phyloP scores from a whole-genome alignment of 768 basidiomycete genomes.

The Auriculariales sp. region DNA sequence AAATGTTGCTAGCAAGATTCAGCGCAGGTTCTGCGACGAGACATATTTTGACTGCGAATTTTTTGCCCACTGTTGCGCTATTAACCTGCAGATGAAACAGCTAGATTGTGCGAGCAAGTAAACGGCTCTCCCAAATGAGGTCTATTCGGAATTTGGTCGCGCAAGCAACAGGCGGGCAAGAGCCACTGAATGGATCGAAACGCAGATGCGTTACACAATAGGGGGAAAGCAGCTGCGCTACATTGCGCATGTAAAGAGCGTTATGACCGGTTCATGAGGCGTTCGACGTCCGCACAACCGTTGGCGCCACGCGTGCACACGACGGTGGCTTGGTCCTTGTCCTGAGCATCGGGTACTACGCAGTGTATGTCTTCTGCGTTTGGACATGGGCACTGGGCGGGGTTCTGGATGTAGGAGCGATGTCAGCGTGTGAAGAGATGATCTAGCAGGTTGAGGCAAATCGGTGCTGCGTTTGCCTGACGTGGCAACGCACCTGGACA shows the following conservation, averaged over 20 bases:
- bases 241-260: not conserved
- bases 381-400: slow-evolving; percentile 66
- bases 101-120: too few relatives aligned
- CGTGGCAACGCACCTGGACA: slow-evolving; percentile 24
- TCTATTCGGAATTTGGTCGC: too few relatives aligned
- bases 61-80: too few relatives aligned
- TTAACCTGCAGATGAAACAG: too few relatives aligned
- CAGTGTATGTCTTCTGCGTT: slow-evolving; percentile 66
- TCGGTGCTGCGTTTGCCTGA: not conserved
- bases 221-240: not conserved
- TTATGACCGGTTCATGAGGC: slow-evolving; percentile 16
- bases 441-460: not conserved
- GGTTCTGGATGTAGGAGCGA: slow-evolving; percentile 14
- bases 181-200: not conserved
- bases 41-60: too few relatives aligned
- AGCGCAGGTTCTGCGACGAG: too few relatives aligned
- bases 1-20: too few relatives aligned
- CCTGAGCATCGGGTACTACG: slow-evolving; percentile 46
- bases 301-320: slow-evolving; percentile 53
- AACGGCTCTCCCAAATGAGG: too few relatives aligned
- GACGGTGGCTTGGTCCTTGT: slow-evolving; percentile 40
- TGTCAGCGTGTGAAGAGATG: not conserved
- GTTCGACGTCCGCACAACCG: slow-evolving; percentile 50
- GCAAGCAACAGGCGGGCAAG: too few relatives aligned
- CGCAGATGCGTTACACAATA: not conserved